Evolutionary conservation across 2,329 filamentous ascomycete species (phyloP), one percentile per base, ranked within the genome.

Genomic region (Aspergillus candidus): DNA sequence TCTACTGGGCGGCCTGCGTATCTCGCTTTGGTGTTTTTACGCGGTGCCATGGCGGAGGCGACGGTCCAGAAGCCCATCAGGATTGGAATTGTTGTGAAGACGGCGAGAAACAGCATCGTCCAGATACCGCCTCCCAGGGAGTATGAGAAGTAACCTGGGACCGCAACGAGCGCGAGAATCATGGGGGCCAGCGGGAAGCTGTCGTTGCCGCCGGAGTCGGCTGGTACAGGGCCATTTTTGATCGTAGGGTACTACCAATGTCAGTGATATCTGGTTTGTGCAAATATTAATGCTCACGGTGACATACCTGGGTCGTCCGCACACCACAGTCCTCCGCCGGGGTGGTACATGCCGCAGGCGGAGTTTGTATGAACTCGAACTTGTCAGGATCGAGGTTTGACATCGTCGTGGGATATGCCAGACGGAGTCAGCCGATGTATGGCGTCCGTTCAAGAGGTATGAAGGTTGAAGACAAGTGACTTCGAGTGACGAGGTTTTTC

Each of bases 281-380:
- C 22, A 27, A 3, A 10, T 2, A n/a, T 27, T 27, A 7, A 27
- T 27, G 22, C 10, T 3, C 22, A 27, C 8, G 22, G 17, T 17
- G 40, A 47, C 56, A 49, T 33, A 60, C 59, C 32, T 54, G 49
- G 37, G 54, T 56, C 35, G 54, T 15, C 13, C 50, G 38, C 17
- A 61, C 52, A 11, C 59, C 60, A 41, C 56, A 59, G 43, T 56
- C 53, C 29, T 56, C 47, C 22, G 42, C 50, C 22, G 22, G 22
- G 11, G 48, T 50, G 29, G 41, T 46, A 34, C 59, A 57, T 13
- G 44, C 35, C 12, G 53, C 47, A 7, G 54, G 54, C 31, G 58
- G 58, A 42, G 58, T 61, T 32, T 49, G 29, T 29, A 60, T 60
- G 35, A 57, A 62, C 8, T 55, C 46, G 40, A 61, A 27, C 22